A percentile compares a stretch with the other conserved stretches of the same genome.
phyloP scores from a whole-genome alignment of 2,329 filamentous ascomycete genomes.

The Keithomyces neogunnii region DNA sequence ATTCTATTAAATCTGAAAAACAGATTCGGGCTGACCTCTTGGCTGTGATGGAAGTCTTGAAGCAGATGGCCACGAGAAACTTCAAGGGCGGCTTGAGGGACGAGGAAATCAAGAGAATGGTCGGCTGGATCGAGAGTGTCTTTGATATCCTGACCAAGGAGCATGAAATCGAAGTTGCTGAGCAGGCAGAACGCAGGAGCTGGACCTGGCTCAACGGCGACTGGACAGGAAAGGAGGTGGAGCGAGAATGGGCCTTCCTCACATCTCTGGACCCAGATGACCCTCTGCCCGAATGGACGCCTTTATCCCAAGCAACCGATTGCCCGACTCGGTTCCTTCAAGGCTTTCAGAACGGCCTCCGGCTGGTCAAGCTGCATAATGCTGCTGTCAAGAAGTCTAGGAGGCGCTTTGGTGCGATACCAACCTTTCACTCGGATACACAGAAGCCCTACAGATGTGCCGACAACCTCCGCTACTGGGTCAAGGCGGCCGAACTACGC shows the following conservation, averaged over 20 bases:
- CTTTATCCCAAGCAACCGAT: slow-evolving; percentile 29
- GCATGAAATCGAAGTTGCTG: slow-evolving; percentile 65
- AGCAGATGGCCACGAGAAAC: slow-evolving; percentile 80
- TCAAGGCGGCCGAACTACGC: slow-evolving; percentile 87
- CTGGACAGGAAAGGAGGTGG: slow-evolving; percentile 67
- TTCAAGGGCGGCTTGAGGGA: slow-evolving; percentile 75
- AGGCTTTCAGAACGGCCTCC: slow-evolving; percentile 67
- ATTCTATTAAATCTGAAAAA: slow-evolving; percentile 80
- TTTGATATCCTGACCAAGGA: slow-evolving; percentile 69
- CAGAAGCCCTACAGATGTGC: slow-evolving; percentile 88
- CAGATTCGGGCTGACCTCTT: slow-evolving; percentile 77
- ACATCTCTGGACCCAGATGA: slow-evolving; percentile 60
- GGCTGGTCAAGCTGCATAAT: slow-evolving; percentile 84
- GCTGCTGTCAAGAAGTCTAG: slow-evolving; percentile 76
- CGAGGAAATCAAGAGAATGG: slow-evolving; percentile 69
- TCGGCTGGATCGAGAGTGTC: slow-evolving; percentile 72
- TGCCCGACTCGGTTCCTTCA: slow-evolving; percentile 66
- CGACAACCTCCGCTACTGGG: slow-evolving; percentile 92
- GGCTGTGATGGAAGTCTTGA: slow-evolving; percentile 80
- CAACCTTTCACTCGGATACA: slow-evolving; percentile 83
- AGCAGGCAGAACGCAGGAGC: slow-evolving; percentile 58
- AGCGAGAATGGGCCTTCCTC: slow-evolving; percentile 76
- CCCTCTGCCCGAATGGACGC: slow-evolving; percentile 60
- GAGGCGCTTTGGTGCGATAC: slow-evolving; percentile 82
- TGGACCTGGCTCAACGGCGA: slow-evolving; percentile 77